A percentile compares a stretch with the other conserved stretches of the same genome.
phyloP scores from a whole-genome alignment of 306 rosid genomes.

The Cicer pinnatifidum region DNA sequence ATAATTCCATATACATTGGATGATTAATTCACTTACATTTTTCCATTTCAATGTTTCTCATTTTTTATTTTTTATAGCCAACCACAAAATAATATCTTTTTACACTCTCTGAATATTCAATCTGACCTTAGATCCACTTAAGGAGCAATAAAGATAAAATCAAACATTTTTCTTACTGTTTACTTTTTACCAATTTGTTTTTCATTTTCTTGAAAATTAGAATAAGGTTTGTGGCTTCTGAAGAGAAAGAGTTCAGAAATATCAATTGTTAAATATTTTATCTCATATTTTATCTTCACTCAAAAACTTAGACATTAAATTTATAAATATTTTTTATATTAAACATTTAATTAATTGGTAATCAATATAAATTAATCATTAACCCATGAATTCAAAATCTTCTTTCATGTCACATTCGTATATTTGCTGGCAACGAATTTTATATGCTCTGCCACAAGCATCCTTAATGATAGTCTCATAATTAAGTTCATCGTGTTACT shows the following conservation, averaged over 20 bases:
- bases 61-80: background rate
- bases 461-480: conserved; percentile 33
- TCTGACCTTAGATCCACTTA: background rate
- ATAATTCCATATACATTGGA: no score
- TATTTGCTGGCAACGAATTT: conserved; percentile 26
- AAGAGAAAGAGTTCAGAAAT: no score
- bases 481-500: conserved; percentile 15
- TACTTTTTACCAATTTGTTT: background rate
- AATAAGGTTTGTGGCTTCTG: background rate
- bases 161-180: conserved; percentile 14
- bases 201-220: conserved; percentile 3
- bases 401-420: conserved; percentile 47
- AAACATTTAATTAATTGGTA: no score
- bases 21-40: no score
- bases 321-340: no score
- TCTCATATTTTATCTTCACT: no score
- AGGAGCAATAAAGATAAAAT: background rate
- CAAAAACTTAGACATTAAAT: no score
- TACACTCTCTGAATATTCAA: background rate
- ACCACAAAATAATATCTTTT: background rate
- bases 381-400: background rate
- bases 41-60: background rate
- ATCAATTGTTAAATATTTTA: no score
- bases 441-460: conserved; percentile 32
- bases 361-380: no score